Conservation (phyloP, 2,329 filamentous ascomycete species). For the Aureobasidium sp. region DNA sequence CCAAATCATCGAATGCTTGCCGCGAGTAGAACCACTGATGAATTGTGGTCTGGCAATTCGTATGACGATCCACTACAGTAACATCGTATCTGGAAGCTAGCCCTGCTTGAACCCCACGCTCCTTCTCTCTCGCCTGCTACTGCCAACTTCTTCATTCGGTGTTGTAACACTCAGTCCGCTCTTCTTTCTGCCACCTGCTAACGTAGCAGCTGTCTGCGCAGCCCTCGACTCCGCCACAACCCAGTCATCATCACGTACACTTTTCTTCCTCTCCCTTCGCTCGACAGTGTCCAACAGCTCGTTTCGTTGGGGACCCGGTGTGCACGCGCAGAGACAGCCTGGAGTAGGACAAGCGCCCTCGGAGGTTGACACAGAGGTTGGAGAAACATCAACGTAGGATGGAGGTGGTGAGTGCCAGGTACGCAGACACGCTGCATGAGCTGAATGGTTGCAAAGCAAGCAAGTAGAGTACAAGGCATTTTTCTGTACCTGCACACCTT, state of each 20-base stretch:
- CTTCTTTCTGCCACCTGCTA: constrained; percentile 3
- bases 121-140: constrained; percentile 26
- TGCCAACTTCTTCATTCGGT: constrained; percentile 18
- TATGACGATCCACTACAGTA: no score
- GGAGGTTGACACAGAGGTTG: background rate
- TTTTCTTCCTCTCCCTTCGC: background rate
- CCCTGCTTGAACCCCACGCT: constrained; percentile 13
- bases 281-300: constrained; percentile 1
- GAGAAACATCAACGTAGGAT: background rate
- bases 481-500: constrained; percentile 15
- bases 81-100: no score
- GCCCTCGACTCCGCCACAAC: constrained; percentile 5
- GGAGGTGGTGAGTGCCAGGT: constrained; percentile 41
- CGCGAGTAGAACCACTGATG: constrained; percentile 50
- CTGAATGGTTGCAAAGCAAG: constrained; percentile 52
- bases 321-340: constrained; percentile 11
- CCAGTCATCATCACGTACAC: constrained; percentile 8
- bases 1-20: constrained; percentile 48
- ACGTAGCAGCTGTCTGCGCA: background rate
- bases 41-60: constrained; percentile 30
- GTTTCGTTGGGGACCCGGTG: background rate
- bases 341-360: constrained; percentile 5
- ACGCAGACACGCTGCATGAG: constrained; percentile 49
- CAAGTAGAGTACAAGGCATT: constrained; percentile 48
- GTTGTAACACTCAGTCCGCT: background rate